Evolutionary conservation across 768 basidiomycete genomes (phyloP).

Genomic region (Mycena chlorophos): DNA sequence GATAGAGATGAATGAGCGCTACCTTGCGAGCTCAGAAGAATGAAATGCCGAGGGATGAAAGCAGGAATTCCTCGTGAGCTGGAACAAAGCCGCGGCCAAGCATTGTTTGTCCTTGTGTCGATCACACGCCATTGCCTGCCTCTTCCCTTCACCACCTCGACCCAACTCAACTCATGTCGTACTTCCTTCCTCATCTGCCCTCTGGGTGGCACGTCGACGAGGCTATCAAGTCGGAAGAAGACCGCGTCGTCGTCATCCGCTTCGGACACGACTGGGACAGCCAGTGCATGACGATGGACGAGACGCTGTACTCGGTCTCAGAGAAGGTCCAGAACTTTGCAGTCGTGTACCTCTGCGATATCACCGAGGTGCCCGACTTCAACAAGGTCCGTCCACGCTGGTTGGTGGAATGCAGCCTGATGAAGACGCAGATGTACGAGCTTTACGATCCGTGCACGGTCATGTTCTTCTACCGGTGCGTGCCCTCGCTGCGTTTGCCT

Average conservation of each 20-base stretch:
- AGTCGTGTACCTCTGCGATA: constrained; percentile 93
- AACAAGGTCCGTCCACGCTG: constrained; percentile 70
- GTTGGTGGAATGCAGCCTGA: neutral
- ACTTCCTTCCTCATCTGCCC: constrained; percentile 84
- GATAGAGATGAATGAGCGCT: too few species aligned
- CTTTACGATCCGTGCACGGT: constrained; percentile 96
- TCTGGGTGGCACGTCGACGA: constrained; percentile 99
- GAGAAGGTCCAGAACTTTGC: constrained; percentile 99
- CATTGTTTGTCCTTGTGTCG: too few species aligned
- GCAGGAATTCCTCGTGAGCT: too few species aligned
- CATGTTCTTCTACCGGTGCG: constrained; percentile 97
- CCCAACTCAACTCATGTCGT: too few species aligned
- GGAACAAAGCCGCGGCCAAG: too few species aligned
- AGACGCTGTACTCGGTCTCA: constrained; percentile 86
- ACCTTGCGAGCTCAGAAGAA: too few species aligned
- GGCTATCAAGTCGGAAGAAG: constrained; percentile 97
- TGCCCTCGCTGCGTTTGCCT: constrained; percentile 1
- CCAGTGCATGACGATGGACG: constrained; percentile 99
- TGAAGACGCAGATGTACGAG: constrained; percentile 86
- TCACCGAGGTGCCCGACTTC: constrained; percentile 96
- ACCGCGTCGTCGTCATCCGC: constrained; percentile 89
- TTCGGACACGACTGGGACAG: constrained; percentile 81
- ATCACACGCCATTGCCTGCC: too few species aligned
- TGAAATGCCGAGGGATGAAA: too few species aligned
- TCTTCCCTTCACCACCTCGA: too few species aligned